Base-by-base conservation (phyloP, 2,329 filamentous ascomycete genomes). In the Malbranchea zuffiana region DNA sequence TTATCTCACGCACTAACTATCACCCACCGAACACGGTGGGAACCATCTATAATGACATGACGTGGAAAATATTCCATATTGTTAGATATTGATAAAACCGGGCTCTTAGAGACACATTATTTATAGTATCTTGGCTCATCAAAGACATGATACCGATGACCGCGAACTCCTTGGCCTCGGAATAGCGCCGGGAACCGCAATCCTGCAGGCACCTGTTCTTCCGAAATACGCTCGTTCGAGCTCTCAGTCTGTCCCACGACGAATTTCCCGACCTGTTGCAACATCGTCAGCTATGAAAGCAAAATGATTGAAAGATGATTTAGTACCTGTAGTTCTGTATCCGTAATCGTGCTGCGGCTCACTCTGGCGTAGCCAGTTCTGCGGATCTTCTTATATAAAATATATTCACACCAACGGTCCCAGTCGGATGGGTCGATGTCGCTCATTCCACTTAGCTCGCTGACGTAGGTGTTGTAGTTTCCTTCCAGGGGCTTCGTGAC, bases 381-480 rank as follows among this genome's bases (percentile, higher is more conserved):
- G 61, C 78, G 80, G 44, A 98, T 63, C 8, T 78, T 78, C 68
- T 95, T 95, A 70, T 85, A 98, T 17, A 98, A 66, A 47, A 98
- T 95, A 61, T 98, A 98, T 66, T 98, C 88, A 66, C 90, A 98
- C 90, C 90, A 98, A 38, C 90, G 71, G 59, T 98, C 90, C 86
- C 86, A 94, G 57, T 98, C 90, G 3, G 70, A 78, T 0, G 79
- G 74, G 53, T 98, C 90, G 33, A 98, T 90, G 53, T 98, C 90
- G 52, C 83, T 78, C 90, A 98, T 98, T 6, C 86, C 84, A 41
- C 82, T 93, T 40, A 67, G 67, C 36, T 85, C 72, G 39, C 84
- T 84, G 16, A 96, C 90, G 51, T 93, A 96, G 0, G 79, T 94
- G 57, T 96, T 88, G 67, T 98, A 98, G 57, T 98, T 98, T 44